Evolutionary conservation across 371 early-diverging fungal genomes (phyloP).

Genomic region (Neoconidiobolus thromboides): DNA sequence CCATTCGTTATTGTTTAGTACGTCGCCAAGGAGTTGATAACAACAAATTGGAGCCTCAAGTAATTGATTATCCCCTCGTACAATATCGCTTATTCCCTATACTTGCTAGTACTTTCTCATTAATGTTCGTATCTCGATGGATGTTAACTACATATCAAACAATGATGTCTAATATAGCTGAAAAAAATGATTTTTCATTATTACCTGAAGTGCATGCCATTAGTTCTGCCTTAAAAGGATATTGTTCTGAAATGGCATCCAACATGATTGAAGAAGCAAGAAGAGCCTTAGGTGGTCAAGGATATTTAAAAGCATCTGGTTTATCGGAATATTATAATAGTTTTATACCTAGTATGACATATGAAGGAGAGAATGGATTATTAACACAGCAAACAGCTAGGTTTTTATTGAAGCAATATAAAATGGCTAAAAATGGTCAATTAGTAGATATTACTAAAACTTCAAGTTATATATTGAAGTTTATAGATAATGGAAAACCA

Average conservation of each 20-base stretch:
- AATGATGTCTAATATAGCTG: conserved; percentile 26
- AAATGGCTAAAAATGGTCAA: neutral
- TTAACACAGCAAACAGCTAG: conserved; percentile 37
- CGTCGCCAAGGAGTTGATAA: conserved; percentile 50
- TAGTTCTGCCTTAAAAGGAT: conserved; percentile 64
- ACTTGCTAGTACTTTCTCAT: conserved; percentile 59
- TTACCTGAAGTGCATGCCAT: conserved; percentile 71
- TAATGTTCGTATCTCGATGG: conserved; percentile 44
- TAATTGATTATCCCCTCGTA: conserved; percentile 59
- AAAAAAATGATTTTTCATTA: conserved; percentile 19
- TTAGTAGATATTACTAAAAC: neutral
- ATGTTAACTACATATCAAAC: conserved; percentile 45
- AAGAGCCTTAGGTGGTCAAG: conserved; percentile 67
- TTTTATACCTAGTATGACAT: conserved; percentile 43
- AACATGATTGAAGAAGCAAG: conserved; percentile 60
- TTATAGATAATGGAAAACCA: neutral
- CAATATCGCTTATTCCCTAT: conserved; percentile 60
- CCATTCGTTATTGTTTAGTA: conserved; percentile 52
- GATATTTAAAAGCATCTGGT: conserved; percentile 51
- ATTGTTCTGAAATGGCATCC: conserved; percentile 50
- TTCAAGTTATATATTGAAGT: neutral
- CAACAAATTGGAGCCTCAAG: conserved; percentile 40
- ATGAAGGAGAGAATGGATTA: conserved; percentile 24
- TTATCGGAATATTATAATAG: conserved; percentile 51
- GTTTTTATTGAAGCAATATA: conserved; percentile 24